Base-by-base conservation (phyloP, 202 grass and related monocot species). In the Zoysia matrella region DNA sequence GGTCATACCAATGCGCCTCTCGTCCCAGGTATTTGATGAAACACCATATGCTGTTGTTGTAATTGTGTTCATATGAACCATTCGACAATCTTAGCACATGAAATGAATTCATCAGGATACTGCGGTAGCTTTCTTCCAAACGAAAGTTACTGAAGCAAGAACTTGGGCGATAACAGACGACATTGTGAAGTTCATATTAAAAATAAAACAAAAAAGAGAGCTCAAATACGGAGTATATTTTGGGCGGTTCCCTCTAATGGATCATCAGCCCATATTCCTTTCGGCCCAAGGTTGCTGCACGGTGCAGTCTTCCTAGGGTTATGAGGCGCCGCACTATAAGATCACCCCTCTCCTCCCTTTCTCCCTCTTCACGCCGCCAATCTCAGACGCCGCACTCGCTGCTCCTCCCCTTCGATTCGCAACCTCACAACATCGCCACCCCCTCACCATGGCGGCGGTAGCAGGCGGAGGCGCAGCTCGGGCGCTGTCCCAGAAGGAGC, bases 401-500 rank as follows among this genome's bases (percentile, higher is more conserved):
- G 60, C 60, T 63, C 22, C 9, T 40, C 18, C 22, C 18, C 60
- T 63, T 63, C 60, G 60, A 63, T 63, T 63, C 30, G 60, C 22
- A 8, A 63, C 8, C 60, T 22, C 60, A 10, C 9, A 2, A 40
- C 60, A 22, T 39, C 22, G 60, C 60, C 39, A 11, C 60, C 8
- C 22, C 9, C 60, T 63, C 22, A 63, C 60, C 60, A 63, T 63
- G 71, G 90, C 88, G 87, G 80, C 82, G 61, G 84, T 79, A 4
- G 52, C 45, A 4, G 86, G 73, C 39, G 85, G 82, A 15, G 82
- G 85, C 15, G 79, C 57, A 43, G 16, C 84, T 9, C 75, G 89
- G 71, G 72, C 50, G 18, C 83, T 97, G 48, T 88, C 91, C 4
- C 89, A 94, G 89, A 83, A 58, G 87, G 91, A 97, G 85, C 82